Evolutionary conservation across 225 moss, liverwort and hornwort species (phyloP), one percentile per base, ranked within the genome.

Genomic region (Bryoerythrophyllum caledonicum): DNA sequence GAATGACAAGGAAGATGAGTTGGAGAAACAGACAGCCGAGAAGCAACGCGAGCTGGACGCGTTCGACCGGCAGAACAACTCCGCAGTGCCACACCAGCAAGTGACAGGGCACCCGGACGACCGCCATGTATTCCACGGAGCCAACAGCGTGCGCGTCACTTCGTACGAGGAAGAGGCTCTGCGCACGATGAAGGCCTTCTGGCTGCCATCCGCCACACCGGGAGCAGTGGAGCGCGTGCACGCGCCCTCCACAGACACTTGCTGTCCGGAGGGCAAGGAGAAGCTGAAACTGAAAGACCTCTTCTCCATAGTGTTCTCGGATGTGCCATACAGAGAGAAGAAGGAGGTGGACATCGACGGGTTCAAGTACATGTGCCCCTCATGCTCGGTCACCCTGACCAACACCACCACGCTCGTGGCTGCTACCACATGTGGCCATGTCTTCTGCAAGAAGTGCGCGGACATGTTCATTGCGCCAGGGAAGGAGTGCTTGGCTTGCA

Each of bases 111-210:
- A 85, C 70, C 78, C 80, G 6, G 77, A 80, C 52, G 80, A 68
- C n/a, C 82, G 74, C 54, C 78, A 78, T 74, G 84, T 82, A 0
- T 93, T 93, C 73, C 93, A 93, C 72, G 93, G 93, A 25, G 93
- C 91, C 7, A 93, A 93, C 56, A 93, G 93, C 60, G 93, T 91
- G 43, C 86, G 84, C 67, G 91, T 88, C 14, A 91, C 93, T 1
- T 91, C 93, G 7, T 91, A 89, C 72, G 93, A 93, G 73, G 93
- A 89, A 81, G 93, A 93, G 81, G 93, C 93, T 6, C 87, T 93
- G 54, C 80, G 93, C 9, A 93, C 93, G 27, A 93, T 93, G 93
- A 93, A 93, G 57, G 93, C 93, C 8, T 93, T 91, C 66, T 93
- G 93, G 93, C 77, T 93, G 34, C 93, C 93, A 21, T 91, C 91